phyloP scores from a whole-genome alignment of 768 basidiomycete genomes.

The Astraeus odoratus region DNA sequence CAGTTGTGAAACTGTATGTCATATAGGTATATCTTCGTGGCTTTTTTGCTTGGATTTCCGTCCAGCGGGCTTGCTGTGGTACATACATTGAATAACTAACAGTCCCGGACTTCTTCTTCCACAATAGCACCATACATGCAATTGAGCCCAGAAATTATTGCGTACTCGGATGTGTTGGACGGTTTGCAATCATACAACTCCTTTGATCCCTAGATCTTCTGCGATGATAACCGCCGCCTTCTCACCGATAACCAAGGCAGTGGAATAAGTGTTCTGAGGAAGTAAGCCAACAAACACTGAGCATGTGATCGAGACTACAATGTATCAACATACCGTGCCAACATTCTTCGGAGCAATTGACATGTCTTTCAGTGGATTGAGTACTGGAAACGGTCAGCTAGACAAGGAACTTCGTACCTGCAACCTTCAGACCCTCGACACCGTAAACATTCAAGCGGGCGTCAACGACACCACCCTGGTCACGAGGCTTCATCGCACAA shows the following conservation, averaged over 20 bases:
- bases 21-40: neutral
- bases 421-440: conserved; percentile 51
- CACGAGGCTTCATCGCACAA: conserved; percentile 60
- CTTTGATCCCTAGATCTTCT: conserved; percentile 35
- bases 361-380: conserved; percentile 17
- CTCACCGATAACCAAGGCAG: conserved; percentile 40
- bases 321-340: conserved; percentile 15
- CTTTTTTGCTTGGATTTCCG: neutral
- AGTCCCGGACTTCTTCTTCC: too few relatives aligned
- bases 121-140: neutral
- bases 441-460: conserved; percentile 56
- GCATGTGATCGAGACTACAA: too few relatives aligned
- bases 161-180: neutral
- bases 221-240: conserved; percentile 53
- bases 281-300: too few relatives aligned
- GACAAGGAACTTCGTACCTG: conserved; percentile 33
- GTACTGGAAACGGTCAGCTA: neutral
- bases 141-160: neutral
- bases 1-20: conserved; percentile 4
- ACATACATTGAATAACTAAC: neutral
- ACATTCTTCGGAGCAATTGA: conserved; percentile 32
- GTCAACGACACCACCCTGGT: conserved; percentile 58
- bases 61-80: neutral
- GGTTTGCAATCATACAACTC: neutral
- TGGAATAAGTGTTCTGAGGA: conserved; percentile 36